These are phyloP conservation scores for sweet orange (Citrus sinensis) DNA, from an alignment of 345 rosid species.

Conservation along the genomic window DNA sequence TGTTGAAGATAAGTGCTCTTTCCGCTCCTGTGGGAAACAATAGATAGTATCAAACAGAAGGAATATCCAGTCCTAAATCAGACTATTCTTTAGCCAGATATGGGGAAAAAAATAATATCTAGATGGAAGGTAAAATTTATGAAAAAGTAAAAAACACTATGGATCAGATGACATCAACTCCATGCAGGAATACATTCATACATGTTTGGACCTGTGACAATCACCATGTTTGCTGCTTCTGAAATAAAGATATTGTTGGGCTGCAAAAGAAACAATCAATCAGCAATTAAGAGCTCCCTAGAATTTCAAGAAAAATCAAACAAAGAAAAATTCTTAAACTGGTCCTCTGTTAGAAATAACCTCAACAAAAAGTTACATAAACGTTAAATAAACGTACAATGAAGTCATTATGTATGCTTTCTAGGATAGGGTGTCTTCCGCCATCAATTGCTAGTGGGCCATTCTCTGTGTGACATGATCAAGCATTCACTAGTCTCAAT, in stretches of 20 bases:
- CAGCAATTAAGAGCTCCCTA: neutral
- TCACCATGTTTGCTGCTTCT: slow-evolving; percentile 89
- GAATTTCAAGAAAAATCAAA: slow-evolving; percentile 1
- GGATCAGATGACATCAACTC: neutral
- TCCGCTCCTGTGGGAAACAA: slow-evolving; percentile 69
- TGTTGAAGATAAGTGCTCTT: slow-evolving; percentile 99
- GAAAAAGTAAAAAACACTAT: neutral
- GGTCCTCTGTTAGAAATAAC: neutral
- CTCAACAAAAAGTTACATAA: slow-evolving; percentile 5
- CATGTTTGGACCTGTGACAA: slow-evolving; percentile 96
- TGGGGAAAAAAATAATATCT: neutral
- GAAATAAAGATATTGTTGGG: slow-evolving; percentile 88
- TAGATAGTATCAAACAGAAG: slow-evolving; percentile 14
- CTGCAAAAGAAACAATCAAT: slow-evolving; percentile 43
- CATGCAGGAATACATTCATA: slow-evolving; percentile 32
- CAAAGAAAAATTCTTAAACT: neutral
- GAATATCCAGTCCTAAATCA: neutral
- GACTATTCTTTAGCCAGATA: neutral
- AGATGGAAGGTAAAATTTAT: neutral
- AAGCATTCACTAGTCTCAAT: slow-evolving; percentile 11
- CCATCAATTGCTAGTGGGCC: slow-evolving; percentile 95
- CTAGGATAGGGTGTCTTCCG: slow-evolving; percentile 95
- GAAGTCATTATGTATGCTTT: slow-evolving; percentile 81
- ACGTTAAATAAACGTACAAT: slow-evolving; percentile 41
- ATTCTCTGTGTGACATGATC: slow-evolving; percentile 42